Evolutionary conservation across 495 filamentous ascomycete species (phyloP).

Genomic region (Sabuloglossum arenarium): DNA sequence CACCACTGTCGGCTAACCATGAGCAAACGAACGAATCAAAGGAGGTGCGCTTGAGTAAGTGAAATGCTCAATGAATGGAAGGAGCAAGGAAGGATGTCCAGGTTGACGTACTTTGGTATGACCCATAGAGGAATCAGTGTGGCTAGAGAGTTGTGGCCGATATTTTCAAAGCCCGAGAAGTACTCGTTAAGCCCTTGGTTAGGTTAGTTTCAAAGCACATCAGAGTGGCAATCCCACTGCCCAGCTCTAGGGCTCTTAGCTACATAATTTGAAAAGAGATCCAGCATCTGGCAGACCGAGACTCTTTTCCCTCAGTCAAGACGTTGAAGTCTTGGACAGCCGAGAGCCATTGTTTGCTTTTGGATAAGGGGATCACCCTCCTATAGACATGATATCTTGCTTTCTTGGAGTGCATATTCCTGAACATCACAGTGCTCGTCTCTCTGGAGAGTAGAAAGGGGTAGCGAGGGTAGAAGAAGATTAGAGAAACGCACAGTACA

Average conservation of each 20-base stretch:
- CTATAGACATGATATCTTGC: no score
- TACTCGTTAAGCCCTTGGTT: constrained; percentile 50
- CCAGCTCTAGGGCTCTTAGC: no score
- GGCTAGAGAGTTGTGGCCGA: constrained; percentile 46
- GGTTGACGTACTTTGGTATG: constrained; percentile 49
- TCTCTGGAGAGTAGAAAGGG: neutral
- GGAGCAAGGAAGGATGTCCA: neutral
- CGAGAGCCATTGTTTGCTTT: no score
- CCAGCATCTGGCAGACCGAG: neutral
- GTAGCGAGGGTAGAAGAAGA: neutral
- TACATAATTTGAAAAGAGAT: neutral
- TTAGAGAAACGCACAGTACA: constrained; percentile 48
- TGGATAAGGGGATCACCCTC: no score
- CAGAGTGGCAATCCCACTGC: neutral
- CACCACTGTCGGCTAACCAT: constrained; percentile 29
- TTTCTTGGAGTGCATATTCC: neutral
- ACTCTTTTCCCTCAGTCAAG: neutral
- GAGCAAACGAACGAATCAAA: neutral
- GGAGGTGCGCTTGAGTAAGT: neutral
- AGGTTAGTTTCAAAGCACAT: neutral
- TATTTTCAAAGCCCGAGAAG: constrained; percentile 56
- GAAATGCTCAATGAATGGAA: neutral
- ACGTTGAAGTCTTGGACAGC: no score
- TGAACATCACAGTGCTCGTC: neutral
- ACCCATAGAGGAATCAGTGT: constrained; percentile 50